Evolutionary conservation across 2,329 filamentous ascomycete genomes (phyloP), one percentile per base, ranked within the genome.

Genomic region (Hymenoscyphus linearis): DNA sequence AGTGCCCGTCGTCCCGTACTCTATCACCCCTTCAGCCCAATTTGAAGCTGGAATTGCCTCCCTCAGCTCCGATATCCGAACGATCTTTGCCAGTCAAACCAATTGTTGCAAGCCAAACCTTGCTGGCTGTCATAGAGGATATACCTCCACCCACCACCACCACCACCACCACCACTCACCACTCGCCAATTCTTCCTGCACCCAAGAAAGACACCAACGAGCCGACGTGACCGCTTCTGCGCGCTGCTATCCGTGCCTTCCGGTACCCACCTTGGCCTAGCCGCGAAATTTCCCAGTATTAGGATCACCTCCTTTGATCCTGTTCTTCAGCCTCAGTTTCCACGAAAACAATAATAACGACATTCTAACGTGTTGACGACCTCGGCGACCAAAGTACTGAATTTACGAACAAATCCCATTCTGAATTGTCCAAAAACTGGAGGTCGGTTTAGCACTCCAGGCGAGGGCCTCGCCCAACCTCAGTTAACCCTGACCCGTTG

Each of bases 401-500:
- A 2, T 50, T 13, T 12, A 50, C 44, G 22, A 50, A 22, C 18
- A 50, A 22, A 50, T 50, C 10, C 16, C 6, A 54, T 35, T 56
- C 58, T n/a, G 40, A 10, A 52, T 47, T 22, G 52, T 47, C 35
- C 22, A n/a, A 16, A 57, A 52, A 18, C 27, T 58, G 64, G 64
- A 63, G 64, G 60, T 63, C 60, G 44, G 61, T 36, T 58, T 60
- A 59, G 61, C 47, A 62, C 55, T 59, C 62, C 58, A 52, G 55
- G 62, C 61, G 62, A 62, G 66, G 68, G 63, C 64, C 37, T 54
- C 27, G 65, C 64, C 67, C 66, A 62, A 60, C 58, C 65, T 63
- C 59, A 64, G 44, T 50, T 53, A 25, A 57, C 58, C 35, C 64
- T 55, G 22, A 22, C 52, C 63, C 64, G 62, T 31, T 5, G 44